Evolutionary conservation across 345 rosid genomes (phyloP).

Genomic region (Corchorus capsularis): DNA sequence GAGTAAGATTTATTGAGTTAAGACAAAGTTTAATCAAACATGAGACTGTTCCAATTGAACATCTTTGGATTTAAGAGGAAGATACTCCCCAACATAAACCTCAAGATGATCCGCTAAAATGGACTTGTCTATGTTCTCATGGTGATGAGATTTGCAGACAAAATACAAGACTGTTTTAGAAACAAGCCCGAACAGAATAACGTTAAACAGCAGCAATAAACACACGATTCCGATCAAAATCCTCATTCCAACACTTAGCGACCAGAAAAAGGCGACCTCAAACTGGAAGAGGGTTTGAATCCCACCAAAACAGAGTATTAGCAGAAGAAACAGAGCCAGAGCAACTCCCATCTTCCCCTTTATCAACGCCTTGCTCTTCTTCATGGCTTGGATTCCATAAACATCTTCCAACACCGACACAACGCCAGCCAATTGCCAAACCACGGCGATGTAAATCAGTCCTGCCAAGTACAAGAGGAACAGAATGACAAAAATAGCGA

Average conservation of each 20-base stretch:
- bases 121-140: slow-evolving; percentile 45
- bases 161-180: slow-evolving; percentile 52
- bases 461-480: slow-evolving; percentile 26
- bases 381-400: slow-evolving; percentile 50
- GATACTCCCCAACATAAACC: slow-evolving; percentile 41
- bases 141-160: slow-evolving; percentile 61
- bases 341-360: slow-evolving; percentile 44
- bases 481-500: background rate
- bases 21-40: slow-evolving; percentile 13
- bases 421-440: slow-evolving; percentile 56
- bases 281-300: slow-evolving; percentile 18
- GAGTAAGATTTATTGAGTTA: background rate
- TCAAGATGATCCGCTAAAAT: slow-evolving; percentile 39
- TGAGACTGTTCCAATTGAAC: slow-evolving; percentile 29
- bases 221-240: slow-evolving; percentile 34
- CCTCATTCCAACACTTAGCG: background rate
- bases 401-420: slow-evolving; percentile 56
- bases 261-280: slow-evolving; percentile 18
- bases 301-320: slow-evolving; percentile 13
- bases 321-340: slow-evolving; percentile 22
- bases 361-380: slow-evolving; percentile 40
- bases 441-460: slow-evolving; percentile 40
- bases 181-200: slow-evolving; percentile 42
- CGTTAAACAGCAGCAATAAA: slow-evolving; percentile 28
- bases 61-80: slow-evolving; percentile 33